These are phyloP conservation scores for Phytophthora pisi DNA, from an alignment of 352 stramenopile genomes.

Conservation along the genomic window DNA sequence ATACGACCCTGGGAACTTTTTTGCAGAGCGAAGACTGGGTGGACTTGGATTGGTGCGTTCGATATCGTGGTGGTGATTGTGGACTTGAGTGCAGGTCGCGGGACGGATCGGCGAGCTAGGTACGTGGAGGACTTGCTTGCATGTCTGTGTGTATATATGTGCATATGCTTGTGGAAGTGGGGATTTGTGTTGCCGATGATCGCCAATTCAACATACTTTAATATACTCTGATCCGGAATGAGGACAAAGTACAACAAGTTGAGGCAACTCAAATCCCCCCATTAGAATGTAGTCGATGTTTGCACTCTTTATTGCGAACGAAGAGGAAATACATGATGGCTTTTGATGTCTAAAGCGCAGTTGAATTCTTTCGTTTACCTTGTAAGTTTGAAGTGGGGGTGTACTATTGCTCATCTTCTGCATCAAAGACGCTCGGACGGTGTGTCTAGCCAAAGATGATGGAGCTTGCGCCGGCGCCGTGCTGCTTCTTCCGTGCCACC, in stretches of 20 bases:
- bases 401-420: background rate
- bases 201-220: conserved; percentile 75
- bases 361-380: background rate
- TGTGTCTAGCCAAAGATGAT: conserved; percentile 79
- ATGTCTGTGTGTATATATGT: conserved; percentile 18
- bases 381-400: background rate
- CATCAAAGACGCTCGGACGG: background rate
- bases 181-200: conserved; percentile 56
- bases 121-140: conserved; percentile 15
- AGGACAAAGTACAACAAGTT: conserved; percentile 60
- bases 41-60: background rate
- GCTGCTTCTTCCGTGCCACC: conserved; percentile 78
- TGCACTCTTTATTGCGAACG: no score
- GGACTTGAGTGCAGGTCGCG: conserved; percentile 11
- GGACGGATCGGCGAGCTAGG: conserved; percentile 4
- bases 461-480: conserved; percentile 74
- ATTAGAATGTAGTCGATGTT: background rate
- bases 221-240: conserved; percentile 82
- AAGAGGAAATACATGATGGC: background rate
- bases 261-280: conserved; percentile 45
- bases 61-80: conserved; percentile 13
- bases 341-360: background rate
- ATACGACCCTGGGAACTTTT: conserved; percentile 40
- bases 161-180: background rate
- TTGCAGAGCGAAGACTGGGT: conserved; percentile 37